Percentiles rank a stretch among this genome's conserved stretches.
These are phyloP conservation scores for Komagataella kurtzmanii DNA, from an alignment of 805 yeast species.

Conservation along the genomic window DNA sequence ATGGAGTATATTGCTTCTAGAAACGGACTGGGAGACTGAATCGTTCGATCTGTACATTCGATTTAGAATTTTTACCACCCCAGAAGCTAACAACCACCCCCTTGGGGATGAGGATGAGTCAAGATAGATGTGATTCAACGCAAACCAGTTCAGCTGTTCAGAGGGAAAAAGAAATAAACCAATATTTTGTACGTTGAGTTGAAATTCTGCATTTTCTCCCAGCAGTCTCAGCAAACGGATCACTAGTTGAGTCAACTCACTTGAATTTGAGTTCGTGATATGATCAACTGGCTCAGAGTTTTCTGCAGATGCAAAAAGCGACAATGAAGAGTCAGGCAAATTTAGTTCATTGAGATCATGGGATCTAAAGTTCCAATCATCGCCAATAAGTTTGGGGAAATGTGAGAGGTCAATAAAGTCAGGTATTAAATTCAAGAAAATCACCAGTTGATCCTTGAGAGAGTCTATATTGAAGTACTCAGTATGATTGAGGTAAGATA, in stretches of 20 bases:
- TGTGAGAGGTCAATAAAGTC: constrained; percentile 19
- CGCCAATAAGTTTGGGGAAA: constrained; percentile 16
- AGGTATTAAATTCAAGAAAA: constrained; percentile 31
- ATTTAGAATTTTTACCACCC: neutral
- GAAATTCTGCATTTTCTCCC: neutral
- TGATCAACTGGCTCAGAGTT: too few relatives aligned
- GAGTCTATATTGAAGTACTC: constrained; percentile 26
- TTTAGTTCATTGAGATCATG: constrained; percentile 1
- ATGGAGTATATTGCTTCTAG: neutral
- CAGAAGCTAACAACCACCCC: neutral
- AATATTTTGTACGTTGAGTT: neutral
- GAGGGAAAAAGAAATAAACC: neutral
- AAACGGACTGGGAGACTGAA: neutral
- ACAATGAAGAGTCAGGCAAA: neutral
- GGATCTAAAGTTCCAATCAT: constrained; percentile 10
- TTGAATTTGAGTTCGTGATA: neutral
- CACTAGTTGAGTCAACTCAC: neutral
- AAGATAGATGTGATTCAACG: neutral
- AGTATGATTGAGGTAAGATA: constrained; percentile 20
- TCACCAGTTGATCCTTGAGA: constrained; percentile 26
- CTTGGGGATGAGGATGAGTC: neutral
- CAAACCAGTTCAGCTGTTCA: neutral
- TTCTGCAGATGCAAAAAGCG: neutral
- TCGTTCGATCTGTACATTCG: neutral
- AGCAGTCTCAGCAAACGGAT: neutral